Evolutionary conservation across 2,329 filamentous ascomycete genomes (phyloP), one percentile per base, ranked within the genome.

Genomic region (Esteya vermicola): DNA sequence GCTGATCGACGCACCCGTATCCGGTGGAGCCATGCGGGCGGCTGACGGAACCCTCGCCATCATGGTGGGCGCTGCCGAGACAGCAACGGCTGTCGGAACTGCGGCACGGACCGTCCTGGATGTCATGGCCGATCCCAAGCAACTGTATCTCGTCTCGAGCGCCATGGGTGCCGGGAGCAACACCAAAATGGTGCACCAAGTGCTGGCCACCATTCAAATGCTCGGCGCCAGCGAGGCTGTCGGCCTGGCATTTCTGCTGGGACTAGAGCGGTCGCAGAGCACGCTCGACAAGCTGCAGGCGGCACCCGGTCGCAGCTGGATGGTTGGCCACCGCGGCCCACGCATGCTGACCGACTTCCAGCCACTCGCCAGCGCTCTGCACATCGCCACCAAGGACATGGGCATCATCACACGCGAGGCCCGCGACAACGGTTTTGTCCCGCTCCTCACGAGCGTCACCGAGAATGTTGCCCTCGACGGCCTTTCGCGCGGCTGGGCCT

Each of bases 41-140:
- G 78, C 77, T 0, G 70, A 80, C 36, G 81, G 81, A 4, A 83
- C 80, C 0, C 60, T 86, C 32, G 81, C 78, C 7, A 85, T 88
- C 52, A 84, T 88, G 72, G 78, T 78, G 0, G 75, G 76, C 2
- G 78, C 68, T 0, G 64, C 62, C 3, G 72, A 73, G 6, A 58
- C 85, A 3, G 73, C 74, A 9, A 57, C 85, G 2, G 61, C 66
- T 26, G 70, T 68, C 42, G 77, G 68, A 1, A 16, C 3, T 4
- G 14, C 28, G 28, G 28, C 14, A n/a, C 65, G 64, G 19, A 67
- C 64, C 36, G 57, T 85, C 2, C 63, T 86, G 3, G 63, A 73
- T 39, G 70, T 71, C 48, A 72, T 88, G 63, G 72, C 79, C 2
- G 72, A 72, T 41, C 57, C 62, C 3, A 47, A 51, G 12, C 83